Base-by-base conservation (phyloP, 805 yeast genomes). In the Lachancea meyersii region DNA sequence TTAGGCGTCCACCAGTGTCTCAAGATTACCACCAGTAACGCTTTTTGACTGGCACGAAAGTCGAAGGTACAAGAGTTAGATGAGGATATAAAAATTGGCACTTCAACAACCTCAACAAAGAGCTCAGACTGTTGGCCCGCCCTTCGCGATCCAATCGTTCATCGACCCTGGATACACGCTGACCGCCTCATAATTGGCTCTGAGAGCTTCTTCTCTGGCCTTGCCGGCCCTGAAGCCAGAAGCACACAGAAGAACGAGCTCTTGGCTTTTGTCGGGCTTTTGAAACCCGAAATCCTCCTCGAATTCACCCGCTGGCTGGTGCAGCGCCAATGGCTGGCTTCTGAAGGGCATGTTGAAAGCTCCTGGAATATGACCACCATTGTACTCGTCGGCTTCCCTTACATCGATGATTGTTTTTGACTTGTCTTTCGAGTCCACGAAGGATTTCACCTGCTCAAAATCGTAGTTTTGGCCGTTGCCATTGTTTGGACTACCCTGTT, bases 221-320 rank as follows among this genome's bases (percentile, higher is more conserved):
- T 83, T 83, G 28, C 83, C 71, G 23, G 87, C 80, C 65, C 96
- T 77, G 44, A 83, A 86, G 41, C 96, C 96, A 8, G 86, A 89
- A 40, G 83, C 78, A 64, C 96, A 88, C 68, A 84, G 85, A 64
- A 88, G 85, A 18, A 86, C 74, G 57, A 88, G 68, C 48, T 82
- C 80, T 56, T 80, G 74, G 38, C 75, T 75, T 38, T 67, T 61
- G 14, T 62, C 53, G 5, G 96, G 96, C 69, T 87, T 88, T 8
- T 69, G 68, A 51, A 85, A 77, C 2, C 91, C 89, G 61, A 87
- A 85, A 34, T 76, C 72, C 23, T 79, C 79, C 55, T 75, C 70
- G 55, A 88, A 88, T 48, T 81, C 89, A 33, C 78, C 86, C 4
- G 70, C 71, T 3, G 77, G 67, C 40, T 87, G 72, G 32, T 80